These are phyloP conservation scores for Mycena filopes DNA, from an alignment of 768 basidiomycete genomes.

Conservation along the genomic window DNA sequence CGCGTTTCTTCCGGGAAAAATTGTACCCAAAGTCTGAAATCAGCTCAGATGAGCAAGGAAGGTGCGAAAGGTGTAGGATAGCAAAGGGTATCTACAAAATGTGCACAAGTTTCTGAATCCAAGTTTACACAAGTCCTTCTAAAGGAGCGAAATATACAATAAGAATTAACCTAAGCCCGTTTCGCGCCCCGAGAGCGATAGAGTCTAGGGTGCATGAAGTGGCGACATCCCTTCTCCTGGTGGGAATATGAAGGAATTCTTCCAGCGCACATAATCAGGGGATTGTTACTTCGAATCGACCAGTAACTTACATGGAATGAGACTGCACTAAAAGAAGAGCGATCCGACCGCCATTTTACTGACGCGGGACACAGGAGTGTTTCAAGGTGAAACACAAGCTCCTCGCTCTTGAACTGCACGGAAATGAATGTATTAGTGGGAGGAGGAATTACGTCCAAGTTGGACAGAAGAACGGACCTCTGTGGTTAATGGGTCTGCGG, in stretches of 20 bases:
- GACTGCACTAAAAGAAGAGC: neutral
- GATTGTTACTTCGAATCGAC: too few species aligned
- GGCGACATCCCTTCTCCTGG: constrained; percentile 12
- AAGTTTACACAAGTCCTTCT: too few species aligned
- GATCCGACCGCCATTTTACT: constrained; percentile 3
- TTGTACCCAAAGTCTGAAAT: constrained; percentile 27
- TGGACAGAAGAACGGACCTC: neutral
- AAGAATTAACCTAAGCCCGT: neutral
- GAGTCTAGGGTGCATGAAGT: neutral
- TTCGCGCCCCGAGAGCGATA: neutral
- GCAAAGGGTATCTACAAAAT: too few species aligned
- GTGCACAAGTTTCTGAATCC: too few species aligned
- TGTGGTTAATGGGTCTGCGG: neutral
- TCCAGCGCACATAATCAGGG: neutral
- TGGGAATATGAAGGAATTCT: constrained; percentile 12
- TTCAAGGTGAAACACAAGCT: neutral
- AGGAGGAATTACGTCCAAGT: too few species aligned
- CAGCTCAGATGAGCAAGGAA: neutral
- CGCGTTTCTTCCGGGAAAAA: constrained; percentile 56
- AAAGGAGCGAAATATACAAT: neutral
- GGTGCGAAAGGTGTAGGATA: too few species aligned
- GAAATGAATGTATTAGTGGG: neutral
- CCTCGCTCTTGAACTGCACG: neutral
- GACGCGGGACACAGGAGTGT: neutral
- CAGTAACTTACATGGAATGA: constrained; percentile 5